phyloP scores from a whole-genome alignment of 1,284 basidiomycete species.

The Heliocybe sulcata region DNA sequence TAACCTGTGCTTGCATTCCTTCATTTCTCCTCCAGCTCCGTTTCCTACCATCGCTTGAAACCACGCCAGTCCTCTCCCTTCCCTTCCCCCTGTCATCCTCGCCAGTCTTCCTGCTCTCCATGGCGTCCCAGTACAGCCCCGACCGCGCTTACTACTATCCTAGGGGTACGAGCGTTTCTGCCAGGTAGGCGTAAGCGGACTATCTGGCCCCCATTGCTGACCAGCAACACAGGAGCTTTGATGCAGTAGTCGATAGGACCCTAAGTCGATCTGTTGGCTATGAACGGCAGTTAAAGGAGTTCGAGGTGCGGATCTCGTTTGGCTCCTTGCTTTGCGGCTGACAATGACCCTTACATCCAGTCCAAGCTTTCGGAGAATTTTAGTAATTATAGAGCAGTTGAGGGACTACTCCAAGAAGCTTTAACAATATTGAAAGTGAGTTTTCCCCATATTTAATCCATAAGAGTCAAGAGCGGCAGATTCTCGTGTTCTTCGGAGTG shows the following conservation, averaged over 20 bases:
- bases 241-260: constrained; percentile 33
- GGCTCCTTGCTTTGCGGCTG: constrained; percentile 10
- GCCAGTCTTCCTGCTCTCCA: too few relatives aligned
- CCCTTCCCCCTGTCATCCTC: neutral
- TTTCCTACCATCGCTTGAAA: too few relatives aligned
- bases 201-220: neutral
- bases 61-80: neutral
- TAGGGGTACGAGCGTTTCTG: neutral
- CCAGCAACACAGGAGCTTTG: constrained; percentile 19
- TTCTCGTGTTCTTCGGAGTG: too few relatives aligned
- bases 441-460: constrained; percentile 3
- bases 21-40: neutral
- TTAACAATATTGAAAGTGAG: constrained; percentile 49
- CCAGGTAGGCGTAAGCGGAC: neutral
- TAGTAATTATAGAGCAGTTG: constrained; percentile 65
- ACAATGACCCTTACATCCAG: constrained; percentile 24
- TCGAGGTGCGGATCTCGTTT: constrained; percentile 39
- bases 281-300: constrained; percentile 60
- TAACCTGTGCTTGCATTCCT: neutral
- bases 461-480: too few relatives aligned
- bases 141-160: neutral
- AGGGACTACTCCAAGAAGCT: constrained; percentile 56
- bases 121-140: neutral
- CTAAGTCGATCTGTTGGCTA: constrained; percentile 45
- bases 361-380: constrained; percentile 56